Base-by-base conservation (phyloP, 1,284 basidiomycete genomes). In the Tilletia horrida region DNA sequence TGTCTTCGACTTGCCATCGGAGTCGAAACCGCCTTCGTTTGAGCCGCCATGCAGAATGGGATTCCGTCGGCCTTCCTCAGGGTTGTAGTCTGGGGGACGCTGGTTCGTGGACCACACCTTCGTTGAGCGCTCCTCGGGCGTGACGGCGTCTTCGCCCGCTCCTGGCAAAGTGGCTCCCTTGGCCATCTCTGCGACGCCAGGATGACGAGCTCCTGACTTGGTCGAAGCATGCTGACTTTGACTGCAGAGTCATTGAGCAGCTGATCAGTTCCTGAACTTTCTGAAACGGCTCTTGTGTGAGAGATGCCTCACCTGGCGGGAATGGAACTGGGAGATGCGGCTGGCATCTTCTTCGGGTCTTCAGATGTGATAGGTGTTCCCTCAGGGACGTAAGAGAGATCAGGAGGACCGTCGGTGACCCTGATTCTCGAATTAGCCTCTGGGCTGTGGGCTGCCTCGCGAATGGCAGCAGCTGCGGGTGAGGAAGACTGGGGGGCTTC, bases 11-110 rank as follows among this genome's bases (percentile, higher is more conserved):
- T 64, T 67, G 35, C 66, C 66, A 31, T 67, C 62, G 25, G 25
- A 7, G 31, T 59, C 55, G 6, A 59, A 59, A 29, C 74, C 73
- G 35, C 73, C 75, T 35, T 77, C 66, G 61, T 77, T 40, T 27
- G 64, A 68, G 18, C 75, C 75, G 21, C 75, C 75, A 40, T 77
- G 59, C 2, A 62, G 45, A n/a, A 77, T 61, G 1, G 75, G 75
- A 62, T 71, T 66, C 13, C 75, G 47, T 44, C 69, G 66, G 2
- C 74, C 74, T 66, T 77, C 75, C 1, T 69, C 63, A 7, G 65
- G 66, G 55, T 74, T 77, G 71, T 76, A 76, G 50, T 77, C 70
- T 21, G 72, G 67, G 7, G 67, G 67, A 16, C 71, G 59, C 42
- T 69, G 59, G 62, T 71, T 77, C 1, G 66, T 44, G 55, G 74